Evolutionary conservation across 441 rosid genomes (phyloP).

Genomic region (Corymbia citriodora): DNA sequence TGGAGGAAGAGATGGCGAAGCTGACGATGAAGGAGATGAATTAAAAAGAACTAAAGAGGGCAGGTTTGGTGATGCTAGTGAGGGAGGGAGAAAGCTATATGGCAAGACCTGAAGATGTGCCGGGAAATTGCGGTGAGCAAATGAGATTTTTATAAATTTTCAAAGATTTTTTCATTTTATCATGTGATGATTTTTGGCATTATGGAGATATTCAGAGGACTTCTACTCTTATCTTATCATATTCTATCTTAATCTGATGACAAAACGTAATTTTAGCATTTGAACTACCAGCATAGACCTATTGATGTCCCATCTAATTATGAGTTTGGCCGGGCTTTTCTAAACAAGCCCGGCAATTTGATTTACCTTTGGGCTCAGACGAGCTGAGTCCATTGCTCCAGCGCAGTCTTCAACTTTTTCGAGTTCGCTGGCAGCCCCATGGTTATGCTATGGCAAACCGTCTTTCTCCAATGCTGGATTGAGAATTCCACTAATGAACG

Average conservation of each 20-base stretch:
- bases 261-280: fast-evolving
- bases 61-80: background rate
- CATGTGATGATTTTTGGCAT: background rate
- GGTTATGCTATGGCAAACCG: background rate
- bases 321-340: background rate
- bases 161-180: background rate
- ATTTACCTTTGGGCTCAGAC: background rate
- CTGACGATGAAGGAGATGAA: background rate
- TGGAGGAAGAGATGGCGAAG: background rate
- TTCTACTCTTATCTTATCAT: background rate
- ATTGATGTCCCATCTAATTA: background rate
- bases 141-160: background rate
- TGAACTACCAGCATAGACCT: background rate
- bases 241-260: background rate
- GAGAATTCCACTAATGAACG: background rate
- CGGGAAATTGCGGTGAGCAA: background rate
- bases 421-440: background rate
- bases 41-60: background rate
- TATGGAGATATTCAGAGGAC: too few species aligned
- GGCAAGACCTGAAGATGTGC: background rate
- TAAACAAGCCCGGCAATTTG: background rate
- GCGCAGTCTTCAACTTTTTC: background rate
- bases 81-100: background rate
- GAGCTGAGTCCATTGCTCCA: background rate
- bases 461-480: background rate